Evolutionary conservation across 2,329 filamentous ascomycete genomes (phyloP).

Genomic region (Saccharata proteae): DNA sequence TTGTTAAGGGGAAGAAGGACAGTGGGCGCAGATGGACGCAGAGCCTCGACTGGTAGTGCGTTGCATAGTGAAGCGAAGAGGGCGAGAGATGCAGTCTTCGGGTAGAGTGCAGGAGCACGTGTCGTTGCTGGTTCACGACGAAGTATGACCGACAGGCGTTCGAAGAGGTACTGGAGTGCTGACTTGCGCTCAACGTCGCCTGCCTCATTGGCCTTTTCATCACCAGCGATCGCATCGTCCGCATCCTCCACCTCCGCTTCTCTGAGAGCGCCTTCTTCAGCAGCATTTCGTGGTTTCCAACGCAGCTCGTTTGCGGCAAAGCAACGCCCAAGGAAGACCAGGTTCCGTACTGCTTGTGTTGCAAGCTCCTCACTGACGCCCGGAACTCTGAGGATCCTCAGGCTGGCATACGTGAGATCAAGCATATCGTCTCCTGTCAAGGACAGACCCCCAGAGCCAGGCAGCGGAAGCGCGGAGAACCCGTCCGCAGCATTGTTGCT

Average conservation of each 20-base stretch:
- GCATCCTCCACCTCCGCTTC: constrained; percentile 35
- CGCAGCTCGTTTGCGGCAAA: constrained; percentile 45
- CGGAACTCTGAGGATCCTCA: constrained; percentile 48
- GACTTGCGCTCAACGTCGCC: constrained; percentile 26
- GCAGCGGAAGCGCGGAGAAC: constrained; percentile 46
- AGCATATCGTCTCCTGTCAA: constrained; percentile 55
- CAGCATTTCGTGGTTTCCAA: constrained; percentile 32
- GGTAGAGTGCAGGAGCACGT: constrained; percentile 49
- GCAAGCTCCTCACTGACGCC: constrained; percentile 64
- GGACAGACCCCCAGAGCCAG: constrained; percentile 58
- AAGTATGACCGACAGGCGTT: constrained; percentile 65
- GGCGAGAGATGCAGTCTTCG: constrained; percentile 64
- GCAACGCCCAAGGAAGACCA: constrained; percentile 66
- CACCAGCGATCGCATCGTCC: constrained; percentile 24
- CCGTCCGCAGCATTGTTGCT: constrained; percentile 44
- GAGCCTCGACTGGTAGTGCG: constrained; percentile 44
- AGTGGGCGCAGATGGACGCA: constrained; percentile 51
- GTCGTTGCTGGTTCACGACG: constrained; percentile 58
- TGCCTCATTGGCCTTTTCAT: constrained; percentile 26
- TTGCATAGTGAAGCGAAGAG: constrained; percentile 59
- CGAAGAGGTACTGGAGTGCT: constrained; percentile 63
- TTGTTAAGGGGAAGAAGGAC: constrained; percentile 64
- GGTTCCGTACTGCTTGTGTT: constrained; percentile 64
- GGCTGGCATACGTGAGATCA: constrained; percentile 43
- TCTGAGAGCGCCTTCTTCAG: constrained; percentile 30